These are phyloP conservation scores for Sphagnum magellanicum DNA, from an alignment of 228 moss, liverwort and hornwort species.

Conservation along the genomic window DNA sequence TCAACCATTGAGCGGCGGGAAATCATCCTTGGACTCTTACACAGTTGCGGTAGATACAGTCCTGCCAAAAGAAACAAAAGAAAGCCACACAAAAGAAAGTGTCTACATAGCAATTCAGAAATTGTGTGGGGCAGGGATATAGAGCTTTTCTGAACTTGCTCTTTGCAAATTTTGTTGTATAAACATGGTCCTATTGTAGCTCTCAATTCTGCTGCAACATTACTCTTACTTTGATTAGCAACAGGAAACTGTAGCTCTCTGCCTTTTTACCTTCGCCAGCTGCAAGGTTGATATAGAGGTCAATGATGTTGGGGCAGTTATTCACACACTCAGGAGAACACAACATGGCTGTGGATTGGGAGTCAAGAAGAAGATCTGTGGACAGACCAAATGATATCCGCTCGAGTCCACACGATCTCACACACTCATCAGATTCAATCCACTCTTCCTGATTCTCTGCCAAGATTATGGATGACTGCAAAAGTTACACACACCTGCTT, in stretches of 20 bases:
- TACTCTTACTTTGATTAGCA: not conserved
- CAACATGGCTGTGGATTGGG: constrained; percentile 57
- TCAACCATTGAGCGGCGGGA: constrained; percentile 62
- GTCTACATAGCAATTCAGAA: too few species aligned
- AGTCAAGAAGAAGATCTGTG: constrained; percentile 73
- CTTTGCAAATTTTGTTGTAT: too few species aligned
- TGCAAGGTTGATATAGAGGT: constrained; percentile 80
- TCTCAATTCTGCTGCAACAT: not conserved
- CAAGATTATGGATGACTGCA: constrained; percentile 76
- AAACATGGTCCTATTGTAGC: not conserved
- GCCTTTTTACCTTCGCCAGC: constrained; percentile 77
- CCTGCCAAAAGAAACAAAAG: constrained; percentile 32
- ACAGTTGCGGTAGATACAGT: constrained; percentile 71
- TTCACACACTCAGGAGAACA: constrained; percentile 87
- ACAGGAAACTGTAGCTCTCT: not conserved
- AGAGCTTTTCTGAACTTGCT: not conserved
- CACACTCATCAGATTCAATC: constrained; percentile 91
- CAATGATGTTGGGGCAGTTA: constrained; percentile 89
- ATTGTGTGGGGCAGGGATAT: not conserved
- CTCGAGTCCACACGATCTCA: constrained; percentile 81
- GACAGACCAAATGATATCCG: constrained; percentile 79
- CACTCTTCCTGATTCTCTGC: constrained; percentile 74
- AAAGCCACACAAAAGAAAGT: not conserved
- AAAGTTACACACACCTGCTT: not conserved
- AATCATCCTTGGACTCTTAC: constrained; percentile 39